A percentile compares a stretch with the other conserved stretches of the same genome.
Conservation (phyloP, 192 early-diverging fungal genomes). For the Coemansia sp. region DNA sequence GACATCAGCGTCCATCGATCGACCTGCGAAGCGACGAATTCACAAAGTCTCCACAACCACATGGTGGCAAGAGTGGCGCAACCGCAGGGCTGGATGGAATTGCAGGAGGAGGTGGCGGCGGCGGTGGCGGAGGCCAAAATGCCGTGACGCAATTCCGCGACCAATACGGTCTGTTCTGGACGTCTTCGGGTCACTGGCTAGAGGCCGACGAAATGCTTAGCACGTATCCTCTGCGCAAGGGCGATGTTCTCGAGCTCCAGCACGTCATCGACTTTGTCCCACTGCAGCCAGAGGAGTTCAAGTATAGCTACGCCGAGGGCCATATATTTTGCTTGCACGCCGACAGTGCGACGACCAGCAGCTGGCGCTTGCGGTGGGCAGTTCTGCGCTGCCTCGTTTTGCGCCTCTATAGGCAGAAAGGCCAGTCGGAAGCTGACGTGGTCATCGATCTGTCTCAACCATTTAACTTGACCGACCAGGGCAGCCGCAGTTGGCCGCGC, state of each 20-base stretch:
- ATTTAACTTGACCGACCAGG: constrained; percentile 48
- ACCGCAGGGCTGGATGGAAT: constrained; percentile 26
- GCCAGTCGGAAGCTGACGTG: constrained; percentile 29
- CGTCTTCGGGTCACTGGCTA: constrained; percentile 59
- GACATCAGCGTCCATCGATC: constrained; percentile 3
- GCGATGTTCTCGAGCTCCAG: constrained; percentile 59
- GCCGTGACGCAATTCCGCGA: constrained; percentile 49
- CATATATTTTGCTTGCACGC: constrained; percentile 44
- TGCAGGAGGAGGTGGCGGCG: constrained; percentile 9
- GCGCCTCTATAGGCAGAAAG: constrained; percentile 45
- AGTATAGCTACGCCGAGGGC: constrained; percentile 55
- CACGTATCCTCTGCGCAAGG: constrained; percentile 51
- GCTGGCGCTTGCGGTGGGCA: constrained; percentile 54
- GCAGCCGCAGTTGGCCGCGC: constrained; percentile 45
- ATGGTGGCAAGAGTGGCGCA: constrained; percentile 19
- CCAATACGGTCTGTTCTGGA: constrained; percentile 59
- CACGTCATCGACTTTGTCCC: constrained; percentile 55
- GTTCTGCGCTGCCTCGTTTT: constrained; percentile 49
- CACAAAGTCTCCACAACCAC: constrained; percentile 1
- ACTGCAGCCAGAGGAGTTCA: constrained; percentile 56
- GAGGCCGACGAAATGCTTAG: constrained; percentile 56
- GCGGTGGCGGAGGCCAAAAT: constrained; percentile 17
- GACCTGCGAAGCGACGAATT: constrained; percentile 8
- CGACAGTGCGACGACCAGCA: constrained; percentile 14
- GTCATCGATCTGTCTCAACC: constrained; percentile 41